Evolutionary conservation across 1,139 yeast species (phyloP).

Genomic region (Zygoascus hellenicus): DNA sequence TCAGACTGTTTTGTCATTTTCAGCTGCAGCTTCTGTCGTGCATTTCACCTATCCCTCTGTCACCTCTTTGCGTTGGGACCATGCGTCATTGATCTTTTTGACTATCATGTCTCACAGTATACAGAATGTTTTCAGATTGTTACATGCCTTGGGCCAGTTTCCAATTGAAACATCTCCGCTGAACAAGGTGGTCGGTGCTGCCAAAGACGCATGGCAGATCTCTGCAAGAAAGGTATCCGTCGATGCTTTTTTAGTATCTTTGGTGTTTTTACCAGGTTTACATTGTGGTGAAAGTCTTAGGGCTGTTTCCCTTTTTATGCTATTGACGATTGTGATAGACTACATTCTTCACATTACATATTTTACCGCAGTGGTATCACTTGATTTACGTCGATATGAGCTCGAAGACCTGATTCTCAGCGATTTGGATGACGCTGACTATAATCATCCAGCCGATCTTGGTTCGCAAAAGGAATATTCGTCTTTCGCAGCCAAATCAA

Average conservation of each 20-base stretch:
- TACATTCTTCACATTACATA: constrained; percentile 56
- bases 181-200: constrained; percentile 34
- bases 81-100: constrained; percentile 35
- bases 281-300: constrained; percentile 32
- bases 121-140: constrained; percentile 43
- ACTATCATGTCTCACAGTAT: constrained; percentile 40
- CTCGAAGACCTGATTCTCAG: constrained; percentile 45
- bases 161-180: constrained; percentile 41
- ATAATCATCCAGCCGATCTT: neutral
- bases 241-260: constrained; percentile 26
- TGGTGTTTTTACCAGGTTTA: constrained; percentile 17
- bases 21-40: constrained; percentile 49
- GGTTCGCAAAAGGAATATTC: neutral
- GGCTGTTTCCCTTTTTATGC: constrained; percentile 39
- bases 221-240: constrained; percentile 33
- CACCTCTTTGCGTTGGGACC: constrained; percentile 20
- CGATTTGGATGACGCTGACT: constrained; percentile 5
- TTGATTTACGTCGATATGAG: constrained; percentile 62
- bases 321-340: constrained; percentile 47
- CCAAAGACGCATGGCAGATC: constrained; percentile 34
- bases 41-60: constrained; percentile 33
- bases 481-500: constrained; percentile 4
- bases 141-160: constrained; percentile 38
- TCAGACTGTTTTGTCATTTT: constrained; percentile 44
- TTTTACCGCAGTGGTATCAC: constrained; percentile 56